Conservation (phyloP, 208 protist species). For the Ichthyophonus hoferi region DNA sequence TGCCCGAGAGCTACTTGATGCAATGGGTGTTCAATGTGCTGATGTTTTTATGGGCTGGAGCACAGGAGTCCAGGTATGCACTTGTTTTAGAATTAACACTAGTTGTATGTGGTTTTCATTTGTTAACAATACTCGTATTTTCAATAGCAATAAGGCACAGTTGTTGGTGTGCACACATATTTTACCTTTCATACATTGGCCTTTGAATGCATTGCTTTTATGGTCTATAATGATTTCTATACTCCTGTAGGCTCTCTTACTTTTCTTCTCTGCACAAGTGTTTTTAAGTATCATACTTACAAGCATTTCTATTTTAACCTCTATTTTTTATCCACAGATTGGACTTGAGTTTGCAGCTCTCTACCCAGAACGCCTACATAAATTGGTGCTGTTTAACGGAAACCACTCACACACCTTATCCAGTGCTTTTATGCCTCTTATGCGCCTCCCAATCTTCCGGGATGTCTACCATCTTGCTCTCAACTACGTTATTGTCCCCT, state of each 20-base stretch:
- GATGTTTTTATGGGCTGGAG: neutral
- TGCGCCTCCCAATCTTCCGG: neutral
- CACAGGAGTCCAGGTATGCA: slow-evolving; percentile 16
- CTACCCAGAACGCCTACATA: neutral
- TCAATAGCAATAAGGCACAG: too few relatives aligned
- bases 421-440: neutral
- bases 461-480: neutral
- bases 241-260: too few relatives aligned
- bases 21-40: neutral
- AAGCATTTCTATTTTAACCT: too few relatives aligned
- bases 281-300: too few relatives aligned
- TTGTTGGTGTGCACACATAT: too few relatives aligned
- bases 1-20: neutral
- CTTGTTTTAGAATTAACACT: too few relatives aligned
- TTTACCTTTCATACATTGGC: too few relatives aligned
- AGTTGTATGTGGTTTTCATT: too few relatives aligned
- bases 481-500: neutral
- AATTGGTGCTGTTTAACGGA: neutral
- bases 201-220: too few relatives aligned
- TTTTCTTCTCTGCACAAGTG: too few relatives aligned
- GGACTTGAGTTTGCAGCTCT: slow-evolving; percentile 8
- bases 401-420: neutral
- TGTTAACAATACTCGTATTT: too few relatives aligned
- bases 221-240: too few relatives aligned
- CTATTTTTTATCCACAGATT: neutral